Evolutionary conservation across 768 basidiomycete species (phyloP).

Genomic region (Botryobasidium botryosum): DNA sequence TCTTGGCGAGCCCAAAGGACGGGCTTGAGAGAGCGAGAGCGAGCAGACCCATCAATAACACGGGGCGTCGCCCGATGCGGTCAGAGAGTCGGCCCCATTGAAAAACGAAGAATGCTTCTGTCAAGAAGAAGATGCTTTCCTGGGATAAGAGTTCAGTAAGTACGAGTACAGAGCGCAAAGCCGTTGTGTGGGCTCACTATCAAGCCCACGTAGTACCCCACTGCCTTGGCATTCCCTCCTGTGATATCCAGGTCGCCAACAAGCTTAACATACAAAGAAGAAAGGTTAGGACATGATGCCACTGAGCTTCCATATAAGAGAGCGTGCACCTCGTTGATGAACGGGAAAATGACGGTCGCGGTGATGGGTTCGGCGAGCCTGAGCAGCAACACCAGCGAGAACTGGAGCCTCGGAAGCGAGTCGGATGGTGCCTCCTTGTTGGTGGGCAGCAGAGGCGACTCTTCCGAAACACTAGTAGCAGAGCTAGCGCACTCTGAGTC

Average conservation of each 20-base stretch:
- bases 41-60: conserved; percentile 11
- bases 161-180: background rate
- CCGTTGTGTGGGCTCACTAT: conserved; percentile 3
- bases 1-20: conserved; percentile 13
- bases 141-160: background rate
- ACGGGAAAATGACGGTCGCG: conserved; percentile 9
- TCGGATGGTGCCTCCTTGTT: too few relatives aligned
- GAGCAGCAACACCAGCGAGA: background rate
- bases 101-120: conserved; percentile 9
- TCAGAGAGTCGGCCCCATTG: conserved; percentile 14
- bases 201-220: conserved; percentile 11
- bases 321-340: conserved; percentile 8
- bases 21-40: conserved; percentile 10
- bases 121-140: conserved; percentile 12
- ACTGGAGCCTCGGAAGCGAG: too few relatives aligned
- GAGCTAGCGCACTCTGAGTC: too few relatives aligned
- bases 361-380: background rate
- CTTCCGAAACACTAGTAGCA: too few relatives aligned
- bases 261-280: background rate
- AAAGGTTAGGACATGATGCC: background rate
- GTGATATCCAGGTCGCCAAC: conserved; percentile 8
- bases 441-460: too few relatives aligned
- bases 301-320: background rate
- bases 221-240: conserved; percentile 7
- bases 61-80: conserved; percentile 14